A percentile compares a stretch with the other conserved stretches of the same genome.
phyloP scores from a whole-genome alignment of 2,329 filamentous ascomycete species.

The Fusarium scirpi region DNA sequence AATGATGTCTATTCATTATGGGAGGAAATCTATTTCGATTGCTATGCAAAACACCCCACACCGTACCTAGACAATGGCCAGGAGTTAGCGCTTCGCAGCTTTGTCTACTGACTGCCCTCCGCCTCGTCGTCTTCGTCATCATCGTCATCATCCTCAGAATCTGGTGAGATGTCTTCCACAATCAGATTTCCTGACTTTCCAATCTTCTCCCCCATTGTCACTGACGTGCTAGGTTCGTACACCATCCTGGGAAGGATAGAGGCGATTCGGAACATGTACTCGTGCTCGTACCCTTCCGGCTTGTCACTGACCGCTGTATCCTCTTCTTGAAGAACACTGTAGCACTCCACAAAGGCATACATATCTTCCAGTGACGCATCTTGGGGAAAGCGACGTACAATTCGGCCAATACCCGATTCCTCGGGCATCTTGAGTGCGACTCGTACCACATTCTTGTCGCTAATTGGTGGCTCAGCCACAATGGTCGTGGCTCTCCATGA shows the following conservation, averaged over 20 bases:
- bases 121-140: slow-evolving; percentile 45
- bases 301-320: slow-evolving; percentile 50
- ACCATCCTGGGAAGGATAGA: slow-evolving; percentile 87
- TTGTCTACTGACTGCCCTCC: slow-evolving; percentile 38
- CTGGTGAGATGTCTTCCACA: slow-evolving; percentile 72
- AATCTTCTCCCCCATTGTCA: slow-evolving; percentile 77
- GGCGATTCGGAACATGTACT: slow-evolving; percentile 87
- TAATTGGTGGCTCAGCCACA: slow-evolving; percentile 72
- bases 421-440: slow-evolving; percentile 74
- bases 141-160: slow-evolving; percentile 52
- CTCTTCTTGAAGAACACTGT: slow-evolving; percentile 69
- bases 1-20: background rate
- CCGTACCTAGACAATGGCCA: background rate
- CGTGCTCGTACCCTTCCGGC: slow-evolving; percentile 79
- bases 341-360: slow-evolving; percentile 96
- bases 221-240: slow-evolving; percentile 75
- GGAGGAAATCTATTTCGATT: slow-evolving; percentile 19
- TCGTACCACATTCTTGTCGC: slow-evolving; percentile 77
- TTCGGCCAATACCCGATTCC: slow-evolving; percentile 72
- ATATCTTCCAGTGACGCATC: slow-evolving; percentile 85
- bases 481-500: slow-evolving; percentile 80
- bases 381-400: slow-evolving; percentile 79
- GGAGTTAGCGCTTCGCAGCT: slow-evolving; percentile 15
- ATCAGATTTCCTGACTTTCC: slow-evolving; percentile 89
- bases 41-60: slow-evolving; percentile 28